Evolutionary conservation across 345 rosid genomes (phyloP), one percentile per base, ranked within the genome.

Genomic region (Arabis hirsuta): DNA sequence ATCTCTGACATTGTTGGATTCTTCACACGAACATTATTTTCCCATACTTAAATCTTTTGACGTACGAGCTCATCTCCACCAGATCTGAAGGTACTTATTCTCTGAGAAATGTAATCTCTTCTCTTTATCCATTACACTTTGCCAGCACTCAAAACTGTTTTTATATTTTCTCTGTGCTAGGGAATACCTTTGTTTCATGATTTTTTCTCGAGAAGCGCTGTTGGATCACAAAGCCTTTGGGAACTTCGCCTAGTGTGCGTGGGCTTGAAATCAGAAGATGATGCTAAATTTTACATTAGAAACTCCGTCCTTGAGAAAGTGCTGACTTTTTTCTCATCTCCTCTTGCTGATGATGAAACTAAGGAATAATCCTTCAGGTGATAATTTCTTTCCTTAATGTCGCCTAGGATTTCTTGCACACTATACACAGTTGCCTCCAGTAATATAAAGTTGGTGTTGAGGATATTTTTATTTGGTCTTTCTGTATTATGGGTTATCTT

Each of bases 331-430:
- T 95, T 73, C 78, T 66, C 82, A 69, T 82, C 96, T 56, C 83
- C 89, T 62, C 80, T 85, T 73, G 82, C 93, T 65, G 97, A 95
- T 69, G 75, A 82, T 55, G 97, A 86, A 67, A 83, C 90, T 19
- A 87, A 82, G 81, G 87, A 77, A 78, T 91, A 69, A 87, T 91
- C 80, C 90, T 91, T 83, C 86, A 82, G 96, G 96, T 95, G 82
- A 73, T 67, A 29, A 55, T 57, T 76, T 70, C 12, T 55, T 69
- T 29, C 38, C 65, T 63, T 32, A 50, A 46, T 39, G 70, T 67
- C 69, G 16, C 55, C 42, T 47, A 43, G 31, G n/a, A n/a, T n/a
- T n/a, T n/a, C n/a, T n/a, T 26, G 27, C n/a, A n/a, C n/a, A n/a
- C n/a, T n/a, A 26, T 26, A 26, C 3, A 3, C 27, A 26, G 27